A percentile compares a stretch with the other conserved stretches of the same genome.
These are phyloP conservation scores for Fusarium globosum DNA, from an alignment of 2,329 filamentous ascomycete species.

Conservation along the genomic window DNA sequence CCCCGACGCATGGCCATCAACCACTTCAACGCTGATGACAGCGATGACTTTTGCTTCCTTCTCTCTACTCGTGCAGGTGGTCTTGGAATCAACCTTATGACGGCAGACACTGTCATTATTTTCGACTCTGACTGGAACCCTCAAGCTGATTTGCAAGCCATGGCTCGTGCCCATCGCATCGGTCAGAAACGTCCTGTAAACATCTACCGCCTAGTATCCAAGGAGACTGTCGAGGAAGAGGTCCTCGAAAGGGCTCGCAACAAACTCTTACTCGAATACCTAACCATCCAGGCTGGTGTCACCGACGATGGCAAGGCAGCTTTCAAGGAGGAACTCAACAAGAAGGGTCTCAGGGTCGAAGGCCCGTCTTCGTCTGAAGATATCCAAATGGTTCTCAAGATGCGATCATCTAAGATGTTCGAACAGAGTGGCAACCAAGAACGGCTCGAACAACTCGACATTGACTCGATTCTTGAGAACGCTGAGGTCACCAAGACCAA, in stretches of 20 bases:
- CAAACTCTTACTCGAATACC: constrained; percentile 96
- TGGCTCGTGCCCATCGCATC: constrained; percentile 98
- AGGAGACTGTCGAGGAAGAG: constrained; percentile 98
- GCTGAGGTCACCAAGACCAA: constrained; percentile 98
- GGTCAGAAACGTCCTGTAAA: constrained; percentile 96
- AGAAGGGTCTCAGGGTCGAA: constrained; percentile 77
- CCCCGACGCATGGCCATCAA: constrained; percentile 94
- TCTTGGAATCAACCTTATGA: constrained; percentile 99
- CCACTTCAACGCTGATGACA: constrained; percentile 97
- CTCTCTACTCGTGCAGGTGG: constrained; percentile 95
- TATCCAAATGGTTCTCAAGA: constrained; percentile 95
- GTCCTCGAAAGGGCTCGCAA: constrained; percentile 96
- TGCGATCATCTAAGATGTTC: constrained; percentile 99
- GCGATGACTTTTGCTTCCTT: constrained; percentile 95
- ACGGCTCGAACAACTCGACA: constrained; percentile 95
- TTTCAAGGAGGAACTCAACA: constrained; percentile 77
- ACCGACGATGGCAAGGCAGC: constrained; percentile 94
- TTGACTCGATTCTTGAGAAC: constrained; percentile 95
- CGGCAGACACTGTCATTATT: constrained; percentile 95
- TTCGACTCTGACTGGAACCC: constrained; percentile 99
- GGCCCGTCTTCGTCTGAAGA: constrained; percentile 93
- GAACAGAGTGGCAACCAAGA: constrained; percentile 97
- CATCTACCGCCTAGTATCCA: constrained; percentile 95
- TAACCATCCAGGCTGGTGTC: constrained; percentile 96
- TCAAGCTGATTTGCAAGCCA: constrained; percentile 96